Evolutionary conservation across 441 rosid species (phyloP).

Genomic region (Gossypium davidsonii): DNA sequence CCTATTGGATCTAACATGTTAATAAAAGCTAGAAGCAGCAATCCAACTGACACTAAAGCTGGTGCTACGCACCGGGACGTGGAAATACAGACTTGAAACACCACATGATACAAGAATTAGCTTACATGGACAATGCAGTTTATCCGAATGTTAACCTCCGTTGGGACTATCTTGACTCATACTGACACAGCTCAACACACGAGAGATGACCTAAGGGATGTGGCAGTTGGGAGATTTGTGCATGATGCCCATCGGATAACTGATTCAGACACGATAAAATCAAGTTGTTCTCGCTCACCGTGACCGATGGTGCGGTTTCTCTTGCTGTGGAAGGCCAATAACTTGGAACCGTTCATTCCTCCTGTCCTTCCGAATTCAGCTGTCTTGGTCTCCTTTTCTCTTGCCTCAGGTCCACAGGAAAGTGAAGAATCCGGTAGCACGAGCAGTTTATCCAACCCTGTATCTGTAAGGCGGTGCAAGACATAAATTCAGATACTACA

Average conservation of each 20-base stretch:
- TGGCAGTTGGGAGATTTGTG: slow-evolving; percentile 43
- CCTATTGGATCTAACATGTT: neutral
- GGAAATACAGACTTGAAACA: slow-evolving; percentile 2
- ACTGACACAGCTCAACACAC: slow-evolving; percentile 39
- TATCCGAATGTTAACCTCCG: neutral
- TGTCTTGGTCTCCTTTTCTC: slow-evolving; percentile 26
- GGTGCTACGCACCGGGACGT: neutral
- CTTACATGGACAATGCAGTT: neutral
- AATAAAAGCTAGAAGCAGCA: neutral
- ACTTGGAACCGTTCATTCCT: slow-evolving; percentile 31
- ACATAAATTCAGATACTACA: neutral
- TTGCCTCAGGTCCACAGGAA: slow-evolving; percentile 15
- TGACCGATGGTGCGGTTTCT: slow-evolving; percentile 56
- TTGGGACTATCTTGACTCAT: neutral
- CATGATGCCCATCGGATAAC: slow-evolving; percentile 71
- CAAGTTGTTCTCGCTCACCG: slow-evolving; percentile 47
- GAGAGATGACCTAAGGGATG: slow-evolving; percentile 46
- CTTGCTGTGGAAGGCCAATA: slow-evolving; percentile 40
- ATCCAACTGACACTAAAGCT: slow-evolving; percentile 17
- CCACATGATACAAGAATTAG: slow-evolving; percentile 9
- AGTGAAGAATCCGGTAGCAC: slow-evolving; percentile 24
- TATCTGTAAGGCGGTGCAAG: slow-evolving; percentile 18
- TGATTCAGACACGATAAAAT: slow-evolving; percentile 43
- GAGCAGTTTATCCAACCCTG: slow-evolving; percentile 25
- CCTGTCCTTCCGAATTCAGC: slow-evolving; percentile 30